Evolutionary conservation across 2,329 filamentous ascomycete species (phyloP).

Genomic region (Botrytis porri): DNA sequence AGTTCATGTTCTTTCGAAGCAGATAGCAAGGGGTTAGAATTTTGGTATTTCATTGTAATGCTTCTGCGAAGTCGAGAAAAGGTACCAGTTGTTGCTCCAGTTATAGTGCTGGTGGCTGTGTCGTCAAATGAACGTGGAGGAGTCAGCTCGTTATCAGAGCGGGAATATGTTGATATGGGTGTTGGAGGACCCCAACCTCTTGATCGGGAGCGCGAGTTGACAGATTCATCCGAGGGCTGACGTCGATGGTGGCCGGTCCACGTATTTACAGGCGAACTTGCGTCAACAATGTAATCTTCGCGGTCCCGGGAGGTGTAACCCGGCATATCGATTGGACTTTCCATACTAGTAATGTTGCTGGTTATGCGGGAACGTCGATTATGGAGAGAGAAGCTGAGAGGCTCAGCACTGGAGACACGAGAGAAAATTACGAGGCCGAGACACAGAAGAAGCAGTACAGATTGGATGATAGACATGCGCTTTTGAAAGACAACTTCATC

Average conservation of each 20-base stretch:
- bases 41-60: conserved; percentile 14
- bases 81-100: conserved; percentile 6
- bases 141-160: conserved; percentile 21
- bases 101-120: neutral
- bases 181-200: conserved; percentile 22
- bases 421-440: conserved; percentile 85
- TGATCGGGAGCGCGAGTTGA: conserved; percentile 18
- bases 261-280: conserved; percentile 2
- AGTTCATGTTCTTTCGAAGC: conserved; percentile 11
- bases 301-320: conserved; percentile 21
- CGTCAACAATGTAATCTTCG: conserved; percentile 9
- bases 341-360: conserved; percentile 24
- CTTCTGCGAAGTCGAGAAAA: conserved; percentile 18
- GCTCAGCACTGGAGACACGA: conserved; percentile 43
- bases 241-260: conserved; percentile 11
- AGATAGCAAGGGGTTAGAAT: neutral
- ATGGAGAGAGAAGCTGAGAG: conserved; percentile 28
- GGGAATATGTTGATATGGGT: conserved; percentile 23
- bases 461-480: conserved; percentile 90
- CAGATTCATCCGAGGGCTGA: conserved; percentile 18
- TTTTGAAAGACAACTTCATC: conserved; percentile 88
- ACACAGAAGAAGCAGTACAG: conserved; percentile 80
- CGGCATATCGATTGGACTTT: conserved; percentile 32
- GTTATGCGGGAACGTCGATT: conserved; percentile 26
- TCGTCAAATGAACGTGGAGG: conserved; percentile 19